Evolutionary conservation across 768 basidiomycete genomes (phyloP), one percentile per base, ranked within the genome.

Genomic region (Lactarius hengduanensis): DNA sequence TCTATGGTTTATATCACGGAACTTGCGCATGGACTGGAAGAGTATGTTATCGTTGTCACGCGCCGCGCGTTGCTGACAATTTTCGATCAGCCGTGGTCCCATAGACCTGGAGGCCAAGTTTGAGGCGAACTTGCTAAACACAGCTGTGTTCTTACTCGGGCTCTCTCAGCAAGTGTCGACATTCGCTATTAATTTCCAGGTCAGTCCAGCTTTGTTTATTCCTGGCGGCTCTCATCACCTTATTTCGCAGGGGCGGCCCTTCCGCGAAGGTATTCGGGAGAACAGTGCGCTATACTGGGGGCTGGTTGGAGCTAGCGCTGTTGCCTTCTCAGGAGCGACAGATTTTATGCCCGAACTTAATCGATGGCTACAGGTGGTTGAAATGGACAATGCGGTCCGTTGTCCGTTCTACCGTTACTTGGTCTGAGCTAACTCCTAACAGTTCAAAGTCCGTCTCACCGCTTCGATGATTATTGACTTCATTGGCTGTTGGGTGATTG

Each of bases 151-250:
- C 79, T 86, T 98, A 34, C 83, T 99, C 60, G 91, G 96, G 61
- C 83, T 98, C 43, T 96, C 93, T 2, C 96, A 99, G 75, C 97
- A 99, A 76, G 96, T 99, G 2, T 98, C 96, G 8, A 98, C 97
- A 0, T 98, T 99, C 73, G 89, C 95, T 4, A 94, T 98, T 80
- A 99, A 99, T 80, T 99, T 96, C 84, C 94, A 95, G 80, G 88
- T 86, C 71, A 38, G 76, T 70, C 47, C 53, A 45, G 57, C 38
- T 22, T 20, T 4, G 36, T 38, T 55, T 38, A 26, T 11, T n/a
- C 40, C n/a, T 20, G 36, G 58, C 26, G 57, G 62, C 61, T 32
- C 30, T 7, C 15, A n/a, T 53, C 60, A 28, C 50, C 28, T 50
- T 59, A 15, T 62, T 59, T 61, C 43, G 1, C 73, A 92, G 84